Evolutionary conservation across 176 grass and related monocot species (phyloP), one percentile per base, ranked within the genome.

Genomic region (Triticum monococcum): DNA sequence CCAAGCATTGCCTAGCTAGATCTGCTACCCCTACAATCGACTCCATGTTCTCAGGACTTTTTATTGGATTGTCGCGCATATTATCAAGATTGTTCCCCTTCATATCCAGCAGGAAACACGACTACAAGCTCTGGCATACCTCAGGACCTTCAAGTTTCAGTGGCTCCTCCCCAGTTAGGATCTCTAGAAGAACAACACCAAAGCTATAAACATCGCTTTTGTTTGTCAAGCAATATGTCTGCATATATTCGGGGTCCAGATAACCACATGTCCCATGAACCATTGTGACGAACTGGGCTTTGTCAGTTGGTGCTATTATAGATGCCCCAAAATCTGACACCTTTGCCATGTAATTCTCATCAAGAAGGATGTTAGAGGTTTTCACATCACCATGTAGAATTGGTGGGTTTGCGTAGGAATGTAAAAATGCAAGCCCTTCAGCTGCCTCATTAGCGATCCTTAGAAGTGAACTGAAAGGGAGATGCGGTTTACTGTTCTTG

Each of bases 131-230:
- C 25, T 8, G 37, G 14, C 63, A 60, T 28, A 64, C 7, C 77
- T 79, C 77, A 41, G 77, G n/a, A 12, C 77, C 77, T 64, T 79
- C 77, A 79, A 79, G 35, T 20, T 79, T 79, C 14, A 79, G 3
- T 43, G 77, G 77, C 14, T 43, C 61, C 36, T 79, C 33, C n/a
- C 77, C 59, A 43, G 59, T 64, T 2, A 79, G n/a, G 59, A 79
- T 37, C 59, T 79, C 78, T 5, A 80, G 28, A 2, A 80, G n/a
- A 16, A 80, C 60, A 9, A 80, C 78, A 30, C 60, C 60, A 7
- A 80, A 80, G 9, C 78, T 80, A 18, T 80, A 80, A 43, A 80
- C 78, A 45, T 80, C 60, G 3, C 78, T 80, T 40, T 80, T 80
- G 16, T 80, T 23, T 65, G 78, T 80, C 23, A 45, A 41, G 1